Percentiles rank a stretch among this genome's conserved stretches.
phyloP scores from a whole-genome alignment of 1,139 yeast genomes.

The Protomyces lactucae-debilis region DNA sequence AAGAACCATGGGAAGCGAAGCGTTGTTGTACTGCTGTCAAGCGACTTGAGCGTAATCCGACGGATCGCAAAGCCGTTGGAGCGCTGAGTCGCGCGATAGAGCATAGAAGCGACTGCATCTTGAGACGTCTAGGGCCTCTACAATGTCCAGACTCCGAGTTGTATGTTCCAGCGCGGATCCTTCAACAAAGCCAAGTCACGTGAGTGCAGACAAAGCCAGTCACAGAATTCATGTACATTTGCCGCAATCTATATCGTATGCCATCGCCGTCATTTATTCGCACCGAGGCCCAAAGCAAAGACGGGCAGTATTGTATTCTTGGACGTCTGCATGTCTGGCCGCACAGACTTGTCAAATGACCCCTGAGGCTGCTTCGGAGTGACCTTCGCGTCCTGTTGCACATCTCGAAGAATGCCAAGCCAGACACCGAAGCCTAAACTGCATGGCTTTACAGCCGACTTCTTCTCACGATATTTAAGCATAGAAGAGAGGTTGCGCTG shows the following conservation, averaged over 20 bases:
- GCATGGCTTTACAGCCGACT: not conserved
- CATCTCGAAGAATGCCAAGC: conserved; percentile 17
- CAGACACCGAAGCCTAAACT: conserved; percentile 16
- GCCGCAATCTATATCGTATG: no score
- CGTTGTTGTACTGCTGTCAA: not conserved
- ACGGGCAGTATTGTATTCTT: conserved; percentile 2
- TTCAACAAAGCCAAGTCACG: no score
- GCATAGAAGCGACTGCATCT: not conserved
- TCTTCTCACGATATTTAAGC: not conserved
- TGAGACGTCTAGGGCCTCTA: not conserved
- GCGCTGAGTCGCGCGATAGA: not conserved
- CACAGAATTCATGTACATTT: no score
- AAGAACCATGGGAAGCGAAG: conserved; percentile 20
- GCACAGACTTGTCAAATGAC: conserved; percentile 1
- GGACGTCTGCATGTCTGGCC: conserved; percentile 17
- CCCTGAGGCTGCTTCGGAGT: conserved; percentile 21
- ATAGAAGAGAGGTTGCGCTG: not conserved
- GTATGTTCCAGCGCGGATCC: no score
- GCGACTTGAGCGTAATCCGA: not conserved
- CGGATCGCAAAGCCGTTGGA: not conserved
- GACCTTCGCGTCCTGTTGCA: conserved; percentile 16
- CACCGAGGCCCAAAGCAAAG: conserved; percentile 1
- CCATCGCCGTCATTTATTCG: no score
- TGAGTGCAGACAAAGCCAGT: no score
- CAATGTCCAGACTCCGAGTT: no score